These are phyloP conservation scores for Globisporangium acanthophoron DNA, from an alignment of 352 stramenopile species.

Conservation along the genomic window DNA sequence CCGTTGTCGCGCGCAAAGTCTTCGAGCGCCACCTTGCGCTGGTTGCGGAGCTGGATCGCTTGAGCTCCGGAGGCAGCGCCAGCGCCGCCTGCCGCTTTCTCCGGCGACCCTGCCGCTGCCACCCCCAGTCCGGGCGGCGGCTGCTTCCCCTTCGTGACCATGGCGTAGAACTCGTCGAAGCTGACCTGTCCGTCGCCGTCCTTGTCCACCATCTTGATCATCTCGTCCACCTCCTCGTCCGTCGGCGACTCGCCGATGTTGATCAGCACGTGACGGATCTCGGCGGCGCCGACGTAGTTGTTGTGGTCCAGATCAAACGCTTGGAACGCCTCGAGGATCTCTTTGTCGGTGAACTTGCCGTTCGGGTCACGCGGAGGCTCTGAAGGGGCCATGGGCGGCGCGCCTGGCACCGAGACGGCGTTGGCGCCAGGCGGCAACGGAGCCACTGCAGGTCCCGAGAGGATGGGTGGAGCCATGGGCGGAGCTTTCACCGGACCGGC, in stretches of 20 bases:
- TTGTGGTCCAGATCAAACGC: conserved; percentile 95
- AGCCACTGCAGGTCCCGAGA: conserved; percentile 58
- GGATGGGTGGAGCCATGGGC: conserved; percentile 50
- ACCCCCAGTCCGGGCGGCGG: conserved; percentile 82
- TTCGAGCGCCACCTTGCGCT: conserved; percentile 87
- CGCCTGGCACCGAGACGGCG: conserved; percentile 45
- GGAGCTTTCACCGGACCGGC: conserved; percentile 38
- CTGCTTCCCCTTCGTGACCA: conserved; percentile 92
- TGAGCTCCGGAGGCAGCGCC: conserved; percentile 36
- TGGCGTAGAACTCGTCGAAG: conserved; percentile 94
- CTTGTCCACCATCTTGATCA: conserved; percentile 90
- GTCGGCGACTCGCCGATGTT: conserved; percentile 95
- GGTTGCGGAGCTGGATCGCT: conserved; percentile 91
- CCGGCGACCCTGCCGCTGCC: conserved; percentile 19
- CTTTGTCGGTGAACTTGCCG: conserved; percentile 94
- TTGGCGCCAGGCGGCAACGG: conserved; percentile 53
- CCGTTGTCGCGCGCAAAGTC: conserved; percentile 94
- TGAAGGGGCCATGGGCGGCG: conserved; percentile 45
- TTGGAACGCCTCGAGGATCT: conserved; percentile 88
- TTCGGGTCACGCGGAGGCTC: conserved; percentile 87
- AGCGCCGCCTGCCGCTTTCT: conserved; percentile 24
- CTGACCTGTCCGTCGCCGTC: conserved; percentile 92
- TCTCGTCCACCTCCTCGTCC: conserved; percentile 92
- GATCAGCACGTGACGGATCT: conserved; percentile 91
- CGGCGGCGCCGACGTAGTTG: conserved; percentile 88